phyloP scores from a whole-genome alignment of 2,329 filamentous ascomycete genomes.

The Dryadomyces quercivorus region DNA sequence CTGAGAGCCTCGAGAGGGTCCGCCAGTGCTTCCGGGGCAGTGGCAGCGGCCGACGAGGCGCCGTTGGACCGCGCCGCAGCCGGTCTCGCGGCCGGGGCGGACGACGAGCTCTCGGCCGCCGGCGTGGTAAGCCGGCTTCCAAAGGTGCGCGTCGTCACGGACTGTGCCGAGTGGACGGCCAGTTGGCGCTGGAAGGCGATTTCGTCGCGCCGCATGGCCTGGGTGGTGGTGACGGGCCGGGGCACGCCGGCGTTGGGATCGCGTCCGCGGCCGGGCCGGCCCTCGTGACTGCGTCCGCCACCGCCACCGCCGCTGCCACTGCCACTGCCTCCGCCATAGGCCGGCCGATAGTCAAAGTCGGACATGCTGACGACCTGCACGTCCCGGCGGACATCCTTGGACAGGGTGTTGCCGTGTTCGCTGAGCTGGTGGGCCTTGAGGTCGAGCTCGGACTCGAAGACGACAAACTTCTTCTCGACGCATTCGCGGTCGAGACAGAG shows the following conservation, averaged over 20 bases:
- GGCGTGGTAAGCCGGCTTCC: conserved; percentile 63
- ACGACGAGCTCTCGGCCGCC: conserved; percentile 12
- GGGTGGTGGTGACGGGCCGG: conserved; percentile 62
- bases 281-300: conserved; percentile 28
- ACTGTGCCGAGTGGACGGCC: conserved; percentile 80
- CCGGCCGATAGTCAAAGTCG: conserved; percentile 64
- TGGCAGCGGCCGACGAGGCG: conserved; percentile 2
- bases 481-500: conserved; percentile 78
- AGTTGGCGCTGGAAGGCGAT: conserved; percentile 84
- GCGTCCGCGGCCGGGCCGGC: conserved; percentile 48
- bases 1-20: conserved; percentile 38
- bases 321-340: conserved; percentile 47
- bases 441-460: conserved; percentile 91
- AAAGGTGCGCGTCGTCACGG: conserved; percentile 67
- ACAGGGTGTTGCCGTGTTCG: conserved; percentile 65
- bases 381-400: conserved; percentile 74
- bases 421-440: conserved; percentile 86
- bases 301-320: conserved; percentile 20
- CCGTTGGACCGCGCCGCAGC: neutral
- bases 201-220: conserved; percentile 74
- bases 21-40: conserved; percentile 8
- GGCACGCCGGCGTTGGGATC: conserved; percentile 73
- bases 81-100: conserved; percentile 10
- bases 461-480: conserved; percentile 92
- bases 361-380: conserved; percentile 79